Conservation (phyloP, 768 basidiomycete species). For the Candolleomyces efflorescens region DNA sequence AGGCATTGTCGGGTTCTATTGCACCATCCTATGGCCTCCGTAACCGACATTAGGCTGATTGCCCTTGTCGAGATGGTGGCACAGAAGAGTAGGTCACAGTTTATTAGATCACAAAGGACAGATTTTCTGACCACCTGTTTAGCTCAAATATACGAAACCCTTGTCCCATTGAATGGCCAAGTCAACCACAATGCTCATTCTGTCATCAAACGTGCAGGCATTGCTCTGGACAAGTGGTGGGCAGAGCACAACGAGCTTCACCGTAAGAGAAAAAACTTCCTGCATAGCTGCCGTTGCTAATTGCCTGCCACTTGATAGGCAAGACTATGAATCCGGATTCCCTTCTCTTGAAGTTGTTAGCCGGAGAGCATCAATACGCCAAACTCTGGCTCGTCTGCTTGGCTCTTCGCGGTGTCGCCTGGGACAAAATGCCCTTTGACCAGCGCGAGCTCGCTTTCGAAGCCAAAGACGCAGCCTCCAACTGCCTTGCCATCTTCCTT, state of each 20-base stretch:
- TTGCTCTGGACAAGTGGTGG: constrained; percentile 91
- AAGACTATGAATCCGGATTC: constrained; percentile 83
- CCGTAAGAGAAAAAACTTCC: constrained; percentile 36
- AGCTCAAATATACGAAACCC: constrained; percentile 93
- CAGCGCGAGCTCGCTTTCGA: constrained; percentile 94
- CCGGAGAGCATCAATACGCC: constrained; percentile 86
- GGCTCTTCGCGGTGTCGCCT: constrained; percentile 84
- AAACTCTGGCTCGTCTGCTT: constrained; percentile 95
- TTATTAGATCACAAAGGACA: not conserved
- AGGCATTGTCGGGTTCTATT: constrained; percentile 79
- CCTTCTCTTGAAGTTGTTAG: constrained; percentile 81
- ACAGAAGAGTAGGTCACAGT: constrained; percentile 69
- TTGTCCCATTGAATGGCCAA: constrained; percentile 81
- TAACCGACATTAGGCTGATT: constrained; percentile 85
- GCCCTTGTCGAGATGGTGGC: constrained; percentile 87
- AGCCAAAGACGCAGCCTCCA: constrained; percentile 88
- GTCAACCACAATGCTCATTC: constrained; percentile 81
- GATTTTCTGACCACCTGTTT: not conserved
- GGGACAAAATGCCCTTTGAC: constrained; percentile 96
- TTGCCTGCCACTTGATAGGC: constrained; percentile 33
- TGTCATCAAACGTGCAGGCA: constrained; percentile 82
- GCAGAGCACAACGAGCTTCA: constrained; percentile 84
- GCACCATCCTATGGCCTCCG: constrained; percentile 80
- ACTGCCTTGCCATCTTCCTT: constrained; percentile 81
- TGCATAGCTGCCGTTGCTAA: not conserved